Percentiles rank a stretch among this genome's conserved stretches.
These are phyloP conservation scores for Trichomonas vaginalis DNA, from an alignment of 208 protist genomes.

Conservation along the genomic window DNA sequence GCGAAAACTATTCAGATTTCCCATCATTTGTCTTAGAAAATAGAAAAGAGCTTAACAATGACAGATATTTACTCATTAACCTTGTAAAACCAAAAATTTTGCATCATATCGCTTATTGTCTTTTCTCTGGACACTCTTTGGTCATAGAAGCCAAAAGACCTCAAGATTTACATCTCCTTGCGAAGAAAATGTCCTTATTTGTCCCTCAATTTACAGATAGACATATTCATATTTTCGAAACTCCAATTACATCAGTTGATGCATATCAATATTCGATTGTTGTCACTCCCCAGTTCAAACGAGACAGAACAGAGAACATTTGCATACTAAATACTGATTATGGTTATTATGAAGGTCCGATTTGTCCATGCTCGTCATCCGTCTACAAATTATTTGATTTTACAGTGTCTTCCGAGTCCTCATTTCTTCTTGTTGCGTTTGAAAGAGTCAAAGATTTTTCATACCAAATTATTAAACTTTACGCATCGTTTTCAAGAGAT, in stretches of 20 bases:
- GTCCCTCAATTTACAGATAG: neutral
- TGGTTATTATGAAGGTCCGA: neutral
- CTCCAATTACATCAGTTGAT: neutral
- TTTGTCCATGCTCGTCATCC: neutral
- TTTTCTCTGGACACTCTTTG: neutral
- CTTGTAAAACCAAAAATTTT: neutral
- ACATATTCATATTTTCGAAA: neutral
- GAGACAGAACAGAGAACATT: neutral
- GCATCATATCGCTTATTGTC: neutral
- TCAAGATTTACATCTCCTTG: neutral
- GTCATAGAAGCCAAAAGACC: neutral
- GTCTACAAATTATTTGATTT: neutral
- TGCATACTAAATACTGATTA: neutral
- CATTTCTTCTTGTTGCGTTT: neutral
- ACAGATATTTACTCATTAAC: neutral
- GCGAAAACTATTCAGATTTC: neutral
- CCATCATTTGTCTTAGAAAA: neutral
- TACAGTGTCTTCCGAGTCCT: neutral
- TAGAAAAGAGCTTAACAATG: neutral
- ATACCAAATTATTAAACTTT: neutral
- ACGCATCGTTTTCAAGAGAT: neutral
- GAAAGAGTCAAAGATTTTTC: neutral
- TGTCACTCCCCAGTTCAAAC: neutral
- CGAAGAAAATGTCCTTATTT: neutral
- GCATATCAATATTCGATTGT: neutral